Percentiles rank a stretch among this genome's conserved stretches.
Evolutionary conservation across 495 filamentous ascomycete genomes (phyloP).

Genomic region (Penicillium atrosanguineum): DNA sequence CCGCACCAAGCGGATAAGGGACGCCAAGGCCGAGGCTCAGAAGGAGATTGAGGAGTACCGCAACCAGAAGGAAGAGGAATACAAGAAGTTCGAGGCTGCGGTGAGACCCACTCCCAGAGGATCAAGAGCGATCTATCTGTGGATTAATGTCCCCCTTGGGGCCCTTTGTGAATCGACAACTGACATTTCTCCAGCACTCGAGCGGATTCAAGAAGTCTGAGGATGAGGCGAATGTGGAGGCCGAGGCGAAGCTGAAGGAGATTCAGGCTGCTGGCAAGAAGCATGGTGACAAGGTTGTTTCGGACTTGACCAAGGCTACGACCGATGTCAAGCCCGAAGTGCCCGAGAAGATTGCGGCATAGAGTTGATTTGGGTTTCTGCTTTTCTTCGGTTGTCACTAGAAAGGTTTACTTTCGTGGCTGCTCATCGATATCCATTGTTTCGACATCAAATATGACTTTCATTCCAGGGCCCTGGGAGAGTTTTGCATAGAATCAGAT

Average conservation of each 20-base stretch:
- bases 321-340: conserved; percentile 73
- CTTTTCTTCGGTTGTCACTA: conserved; percentile 17
- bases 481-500: background rate
- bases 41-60: conserved; percentile 97
- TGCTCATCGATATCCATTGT: conserved; percentile 30
- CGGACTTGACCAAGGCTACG: conserved; percentile 75
- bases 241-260: conserved; percentile 74
- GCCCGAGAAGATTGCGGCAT: conserved; percentile 53
- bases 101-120: conserved; percentile 43
- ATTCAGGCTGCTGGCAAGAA: conserved; percentile 78
- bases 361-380: conserved; percentile 21
- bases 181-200: conserved; percentile 57
- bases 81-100: conserved; percentile 91
- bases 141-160: background rate
- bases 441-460: conserved; percentile 20
- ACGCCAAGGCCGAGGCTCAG: conserved; percentile 91
- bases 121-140: background rate
- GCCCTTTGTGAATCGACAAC: background rate
- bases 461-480: conserved; percentile 1
- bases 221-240: conserved; percentile 79
- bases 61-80: conserved; percentile 87
- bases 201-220: conserved; percentile 86
- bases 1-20: conserved; percentile 94
- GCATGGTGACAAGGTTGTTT: conserved; percentile 73
- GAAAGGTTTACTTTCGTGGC: conserved; percentile 23